Evolutionary conservation across 2,329 filamentous ascomycete genomes (phyloP), one percentile per base, ranked within the genome.

Genomic region (Colletotrichum somersetense): DNA sequence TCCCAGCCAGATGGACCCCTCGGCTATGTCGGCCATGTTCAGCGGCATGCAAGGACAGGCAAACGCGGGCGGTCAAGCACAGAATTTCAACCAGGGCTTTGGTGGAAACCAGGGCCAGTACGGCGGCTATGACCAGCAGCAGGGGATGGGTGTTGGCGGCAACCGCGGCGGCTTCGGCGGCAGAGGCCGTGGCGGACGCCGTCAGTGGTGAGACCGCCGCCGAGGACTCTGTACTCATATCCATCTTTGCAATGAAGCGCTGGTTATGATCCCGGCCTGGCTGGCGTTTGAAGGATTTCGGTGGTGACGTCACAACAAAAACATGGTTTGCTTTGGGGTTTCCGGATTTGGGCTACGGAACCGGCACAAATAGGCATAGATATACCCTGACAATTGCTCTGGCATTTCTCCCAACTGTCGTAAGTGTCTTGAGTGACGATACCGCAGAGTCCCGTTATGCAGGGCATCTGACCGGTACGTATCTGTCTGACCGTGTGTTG

Each of bases 1-100:
- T 74, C 89, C 89, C 52, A 89, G 85, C 73, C 89, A 91, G 80
- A 91, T 92, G 89, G 90, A 92, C 73, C 87, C 89, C 48, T 83
- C 82, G 42, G 80, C 87, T 71, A 87, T 90, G 83, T 84, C 84
- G 18, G 84, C 86, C 77, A 91, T 91, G 88, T 91, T 90, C 76
- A 83, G 85, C 0, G 85, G 86, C 42, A 89, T 89, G 86, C 87
- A 89, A 76, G 84, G 83, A 62, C 78, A 79, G 12, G 85, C 82
- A 20, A 81, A 77, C n/a, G 80, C 81, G 4, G 85, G 79, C 18
- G 82, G 83, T 10, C 87, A 89, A 73, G 85, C 81, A 20, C 86
- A 87, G 67, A 85, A 83, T 72, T 89, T 88, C 76, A 85, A 85
- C 1, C 84, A 83, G 20, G 82, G 85, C 18, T 89, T 88, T 74